A percentile compares a stretch with the other conserved stretches of the same genome.
phyloP scores from a whole-genome alignment of 768 basidiomycete species.

The Lentinula sp. region DNA sequence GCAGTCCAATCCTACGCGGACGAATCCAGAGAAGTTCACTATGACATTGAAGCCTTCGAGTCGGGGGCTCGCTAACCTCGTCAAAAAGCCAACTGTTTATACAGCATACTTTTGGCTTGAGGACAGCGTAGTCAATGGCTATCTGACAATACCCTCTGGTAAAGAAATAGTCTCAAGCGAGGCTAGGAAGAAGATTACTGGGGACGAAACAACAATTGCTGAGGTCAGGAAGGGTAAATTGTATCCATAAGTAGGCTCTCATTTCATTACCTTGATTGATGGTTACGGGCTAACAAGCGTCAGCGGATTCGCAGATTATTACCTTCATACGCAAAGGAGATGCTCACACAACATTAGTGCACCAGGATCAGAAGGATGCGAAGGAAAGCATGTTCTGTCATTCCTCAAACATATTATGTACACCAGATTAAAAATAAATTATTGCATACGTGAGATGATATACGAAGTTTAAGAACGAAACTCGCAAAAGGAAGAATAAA shows the following conservation, averaged over 20 bases:
- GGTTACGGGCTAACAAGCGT: too few species aligned
- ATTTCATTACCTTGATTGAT: too few species aligned
- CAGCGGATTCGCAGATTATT: too few species aligned
- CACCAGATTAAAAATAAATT: too few species aligned
- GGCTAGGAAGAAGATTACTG: background rate
- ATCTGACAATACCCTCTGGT: background rate
- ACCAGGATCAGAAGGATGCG: too few species aligned
- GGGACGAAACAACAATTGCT: background rate
- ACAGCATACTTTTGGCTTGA: background rate
- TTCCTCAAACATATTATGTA: too few species aligned
- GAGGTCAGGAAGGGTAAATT: background rate
- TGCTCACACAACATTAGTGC: too few species aligned
- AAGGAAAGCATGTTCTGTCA: too few species aligned
- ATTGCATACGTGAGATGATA: too few species aligned
- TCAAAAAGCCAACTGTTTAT: background rate
- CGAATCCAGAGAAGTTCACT: background rate
- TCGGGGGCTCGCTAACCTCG: background rate
- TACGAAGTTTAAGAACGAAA: too few species aligned
- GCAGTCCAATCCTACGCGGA: background rate
- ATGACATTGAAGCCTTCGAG: background rate
- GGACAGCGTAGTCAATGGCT: background rate
- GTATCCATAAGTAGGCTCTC: background rate
- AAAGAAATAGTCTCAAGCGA: background rate
- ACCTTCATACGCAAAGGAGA: too few species aligned
- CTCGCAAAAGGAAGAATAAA: too few species aligned